Percentiles rank a stretch among this genome's conserved stretches.
Evolutionary conservation across 345 rosid genomes (phyloP).

Genomic region (Raphanus raphanistrum): DNA sequence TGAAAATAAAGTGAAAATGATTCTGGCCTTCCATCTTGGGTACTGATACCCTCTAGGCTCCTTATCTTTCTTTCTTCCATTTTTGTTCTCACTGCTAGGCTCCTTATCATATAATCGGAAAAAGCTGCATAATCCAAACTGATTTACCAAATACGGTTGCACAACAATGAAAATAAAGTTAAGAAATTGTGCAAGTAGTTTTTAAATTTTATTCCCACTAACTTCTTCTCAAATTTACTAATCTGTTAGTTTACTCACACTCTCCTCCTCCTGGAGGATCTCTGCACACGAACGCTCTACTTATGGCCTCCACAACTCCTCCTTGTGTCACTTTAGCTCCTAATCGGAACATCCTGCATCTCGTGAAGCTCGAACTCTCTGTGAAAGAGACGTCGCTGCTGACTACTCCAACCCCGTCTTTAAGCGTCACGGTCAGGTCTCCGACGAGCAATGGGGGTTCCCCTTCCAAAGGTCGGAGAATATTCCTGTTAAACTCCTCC

Average conservation of each 20-base stretch:
- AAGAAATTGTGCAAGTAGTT: background rate
- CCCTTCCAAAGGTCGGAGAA: slow-evolving; percentile 54
- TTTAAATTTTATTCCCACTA: no score
- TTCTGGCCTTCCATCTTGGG: no score
- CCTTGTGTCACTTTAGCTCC: slow-evolving; percentile 48
- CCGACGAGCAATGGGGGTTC: slow-evolving; percentile 59
- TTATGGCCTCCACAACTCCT: slow-evolving; percentile 51
- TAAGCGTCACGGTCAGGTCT: slow-evolving; percentile 43
- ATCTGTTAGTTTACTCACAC: background rate
- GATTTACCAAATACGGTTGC: background rate
- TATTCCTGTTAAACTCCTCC: slow-evolving; percentile 40
- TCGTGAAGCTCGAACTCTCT: slow-evolving; percentile 61
- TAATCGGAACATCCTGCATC: slow-evolving; percentile 56
- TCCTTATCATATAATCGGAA: slow-evolving; percentile 44
- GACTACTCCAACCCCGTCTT: slow-evolving; percentile 47
- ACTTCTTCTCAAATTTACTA: background rate
- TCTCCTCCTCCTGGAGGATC: slow-evolving; percentile 41
- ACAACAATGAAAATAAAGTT: background rate
- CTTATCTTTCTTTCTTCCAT: no score
- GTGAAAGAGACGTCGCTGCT: slow-evolving; percentile 46
- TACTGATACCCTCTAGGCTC: no score
- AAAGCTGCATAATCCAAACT: slow-evolving; percentile 44
- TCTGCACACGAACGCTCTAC: slow-evolving; percentile 57
- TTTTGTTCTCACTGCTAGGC: no score
- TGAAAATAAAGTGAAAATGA: no score